Evolutionary conservation across 2,329 filamentous ascomycete genomes (phyloP).

Genomic region (Lanzia echinophila): DNA sequence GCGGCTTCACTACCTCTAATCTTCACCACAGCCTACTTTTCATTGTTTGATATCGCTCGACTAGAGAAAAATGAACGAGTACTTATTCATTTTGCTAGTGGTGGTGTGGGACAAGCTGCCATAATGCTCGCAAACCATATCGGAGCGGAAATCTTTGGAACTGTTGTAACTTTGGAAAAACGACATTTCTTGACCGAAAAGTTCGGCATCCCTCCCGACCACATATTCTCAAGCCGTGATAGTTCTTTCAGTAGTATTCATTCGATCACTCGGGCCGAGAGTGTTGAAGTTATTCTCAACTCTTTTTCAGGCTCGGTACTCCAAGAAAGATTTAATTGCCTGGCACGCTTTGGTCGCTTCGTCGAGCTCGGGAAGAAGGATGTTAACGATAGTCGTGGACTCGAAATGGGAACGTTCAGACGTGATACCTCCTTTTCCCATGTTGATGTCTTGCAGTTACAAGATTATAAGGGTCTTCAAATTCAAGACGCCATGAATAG

Average conservation of each 20-base stretch:
- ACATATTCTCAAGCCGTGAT: neutral
- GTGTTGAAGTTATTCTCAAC: conserved; percentile 29
- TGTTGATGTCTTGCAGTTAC: too few species aligned
- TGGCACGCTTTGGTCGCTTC: conserved; percentile 30
- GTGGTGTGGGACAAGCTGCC: conserved; percentile 30
- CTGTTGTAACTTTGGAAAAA: neutral
- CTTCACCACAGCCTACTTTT: conserved; percentile 24
- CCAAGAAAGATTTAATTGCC: conserved; percentile 28
- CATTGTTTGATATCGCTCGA: conserved; percentile 21
- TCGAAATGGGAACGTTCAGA: conserved; percentile 18
- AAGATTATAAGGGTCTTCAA: too few species aligned
- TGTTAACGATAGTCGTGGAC: conserved; percentile 11
- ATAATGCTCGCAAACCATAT: conserved; percentile 26
- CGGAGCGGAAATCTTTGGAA: conserved; percentile 34
- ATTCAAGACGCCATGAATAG: too few species aligned
- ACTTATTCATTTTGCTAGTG: conserved; percentile 29
- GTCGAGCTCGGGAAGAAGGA: conserved; percentile 20
- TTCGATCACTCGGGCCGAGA: neutral
- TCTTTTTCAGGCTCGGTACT: conserved; percentile 24
- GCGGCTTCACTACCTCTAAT: conserved; percentile 22
- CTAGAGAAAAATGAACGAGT: conserved; percentile 25
- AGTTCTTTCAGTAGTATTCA: neutral
- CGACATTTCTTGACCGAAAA: neutral
- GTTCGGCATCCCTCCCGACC: neutral
- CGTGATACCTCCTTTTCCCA: conserved; percentile 17